phyloP scores from a whole-genome alignment of 805 yeast genomes.

The Starmerella scarabaei region DNA sequence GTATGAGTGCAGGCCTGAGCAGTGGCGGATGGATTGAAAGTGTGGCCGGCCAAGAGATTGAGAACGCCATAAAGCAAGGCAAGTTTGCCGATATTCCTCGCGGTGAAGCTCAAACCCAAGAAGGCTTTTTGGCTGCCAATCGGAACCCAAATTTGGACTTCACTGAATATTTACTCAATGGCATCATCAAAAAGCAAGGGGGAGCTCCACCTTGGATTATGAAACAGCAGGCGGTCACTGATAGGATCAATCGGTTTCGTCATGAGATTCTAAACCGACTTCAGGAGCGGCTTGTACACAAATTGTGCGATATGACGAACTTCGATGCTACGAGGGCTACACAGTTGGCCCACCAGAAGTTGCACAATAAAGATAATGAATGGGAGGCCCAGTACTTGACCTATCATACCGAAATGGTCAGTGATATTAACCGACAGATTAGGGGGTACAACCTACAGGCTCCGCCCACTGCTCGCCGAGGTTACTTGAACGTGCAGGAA shows the following conservation, averaged over 20 bases:
- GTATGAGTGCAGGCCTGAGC: slow-evolving; percentile 12
- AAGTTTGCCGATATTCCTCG: slow-evolving; percentile 50
- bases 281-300: slow-evolving; percentile 23
- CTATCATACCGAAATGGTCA: slow-evolving; percentile 30
- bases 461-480: slow-evolving; percentile 44
- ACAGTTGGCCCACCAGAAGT: background rate
- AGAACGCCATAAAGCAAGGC: slow-evolving; percentile 60
- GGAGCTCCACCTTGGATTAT: slow-evolving; percentile 87
- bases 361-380: slow-evolving; percentile 5
- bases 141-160: slow-evolving; percentile 45
- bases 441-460: slow-evolving; percentile 54
- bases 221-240: slow-evolving; percentile 46
- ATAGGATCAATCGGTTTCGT: slow-evolving; percentile 38
- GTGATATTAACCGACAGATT: slow-evolving; percentile 35
- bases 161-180: slow-evolving; percentile 68
- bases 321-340: slow-evolving; percentile 2
- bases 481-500: slow-evolving; percentile 35
- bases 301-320: slow-evolving; percentile 13
- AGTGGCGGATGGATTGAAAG: slow-evolving; percentile 35
- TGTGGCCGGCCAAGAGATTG: slow-evolving; percentile 63
- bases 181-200: slow-evolving; percentile 58
- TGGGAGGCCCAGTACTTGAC: slow-evolving; percentile 32
- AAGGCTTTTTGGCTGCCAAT: slow-evolving; percentile 19
- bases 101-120: slow-evolving; percentile 37
- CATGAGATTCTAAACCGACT: slow-evolving; percentile 22